phyloP scores from a whole-genome alignment of 2,329 filamentous ascomycete genomes.

The Sarocladium strictum region DNA sequence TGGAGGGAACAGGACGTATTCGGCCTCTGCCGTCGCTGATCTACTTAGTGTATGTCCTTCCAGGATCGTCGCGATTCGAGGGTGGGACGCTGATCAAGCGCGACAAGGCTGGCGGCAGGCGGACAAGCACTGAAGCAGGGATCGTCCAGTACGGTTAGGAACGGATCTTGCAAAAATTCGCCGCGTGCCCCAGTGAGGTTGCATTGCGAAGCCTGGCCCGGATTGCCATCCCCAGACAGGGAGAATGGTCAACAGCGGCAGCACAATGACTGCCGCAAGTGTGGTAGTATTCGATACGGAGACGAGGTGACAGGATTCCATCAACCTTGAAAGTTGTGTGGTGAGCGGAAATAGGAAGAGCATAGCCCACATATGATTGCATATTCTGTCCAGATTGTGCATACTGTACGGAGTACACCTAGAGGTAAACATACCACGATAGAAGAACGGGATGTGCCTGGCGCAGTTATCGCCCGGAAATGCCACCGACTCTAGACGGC shows the following conservation, averaged over 20 bases:
- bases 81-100: neutral
- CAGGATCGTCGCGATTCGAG: neutral
- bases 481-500: too few species aligned
- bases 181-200: conserved; percentile 4
- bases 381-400: too few species aligned
- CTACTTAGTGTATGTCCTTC: neutral
- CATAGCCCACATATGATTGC: too few species aligned
- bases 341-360: too few species aligned
- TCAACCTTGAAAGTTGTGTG: neutral
- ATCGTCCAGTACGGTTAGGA: neutral
- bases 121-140: neutral
- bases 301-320: neutral
- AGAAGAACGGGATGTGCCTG: too few species aligned
- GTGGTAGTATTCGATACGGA: conserved; percentile 2
- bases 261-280: neutral
- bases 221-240: neutral
- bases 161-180: conserved; percentile 1
- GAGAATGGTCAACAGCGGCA: neutral
- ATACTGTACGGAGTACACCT: too few species aligned
- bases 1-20: neutral
- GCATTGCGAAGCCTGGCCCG: neutral
- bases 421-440: too few species aligned
- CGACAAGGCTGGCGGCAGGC: conserved; percentile 3
- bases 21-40: neutral
- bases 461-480: too few species aligned